phyloP scores from a whole-genome alignment of 2,329 filamentous ascomycete species.

The Kalmusia sp. region DNA sequence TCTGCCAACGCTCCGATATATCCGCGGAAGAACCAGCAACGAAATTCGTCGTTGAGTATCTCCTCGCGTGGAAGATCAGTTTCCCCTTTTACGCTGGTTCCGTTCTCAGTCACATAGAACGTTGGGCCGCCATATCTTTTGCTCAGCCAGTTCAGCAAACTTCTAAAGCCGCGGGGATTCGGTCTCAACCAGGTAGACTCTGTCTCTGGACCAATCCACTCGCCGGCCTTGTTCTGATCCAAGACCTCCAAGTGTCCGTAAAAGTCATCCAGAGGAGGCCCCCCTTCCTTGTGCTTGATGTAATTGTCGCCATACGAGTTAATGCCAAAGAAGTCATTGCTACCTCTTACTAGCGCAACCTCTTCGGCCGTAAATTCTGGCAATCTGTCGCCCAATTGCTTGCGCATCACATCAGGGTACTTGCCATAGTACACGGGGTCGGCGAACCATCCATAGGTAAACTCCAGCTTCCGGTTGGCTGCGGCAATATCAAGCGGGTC shows the following conservation, averaged over 20 bases:
- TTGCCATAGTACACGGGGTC: conserved; percentile 38
- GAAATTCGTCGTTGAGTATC: conserved; percentile 82
- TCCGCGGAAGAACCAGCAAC: conserved; percentile 77
- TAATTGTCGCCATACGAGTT: conserved; percentile 76
- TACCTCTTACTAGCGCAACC: conserved; percentile 41
- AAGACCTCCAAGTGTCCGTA: conserved; percentile 77
- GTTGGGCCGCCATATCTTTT: conserved; percentile 77
- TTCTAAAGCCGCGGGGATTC: conserved; percentile 76
- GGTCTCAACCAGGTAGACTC: conserved; percentile 83
- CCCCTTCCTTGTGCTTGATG: conserved; percentile 73
- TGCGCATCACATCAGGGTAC: conserved; percentile 50
- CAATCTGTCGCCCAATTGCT: conserved; percentile 44
- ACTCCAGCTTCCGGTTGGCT: conserved; percentile 50
- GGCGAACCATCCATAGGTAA: conserved; percentile 54
- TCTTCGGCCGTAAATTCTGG: conserved; percentile 51
- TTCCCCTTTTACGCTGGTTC: conserved; percentile 83
- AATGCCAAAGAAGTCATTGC: conserved; percentile 48
- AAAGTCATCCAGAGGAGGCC: conserved; percentile 70
- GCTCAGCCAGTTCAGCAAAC: conserved; percentile 64
- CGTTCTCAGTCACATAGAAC: conserved; percentile 90
- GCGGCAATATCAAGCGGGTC: conserved; percentile 17
- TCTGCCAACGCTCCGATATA: conserved; percentile 81
- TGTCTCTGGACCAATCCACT: conserved; percentile 80
- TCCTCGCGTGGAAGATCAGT: conserved; percentile 74
- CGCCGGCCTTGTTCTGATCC: conserved; percentile 73